Conservation (phyloP, 2,329 filamentous ascomycete genomes). For the Botryotinia narcissicola region DNA sequence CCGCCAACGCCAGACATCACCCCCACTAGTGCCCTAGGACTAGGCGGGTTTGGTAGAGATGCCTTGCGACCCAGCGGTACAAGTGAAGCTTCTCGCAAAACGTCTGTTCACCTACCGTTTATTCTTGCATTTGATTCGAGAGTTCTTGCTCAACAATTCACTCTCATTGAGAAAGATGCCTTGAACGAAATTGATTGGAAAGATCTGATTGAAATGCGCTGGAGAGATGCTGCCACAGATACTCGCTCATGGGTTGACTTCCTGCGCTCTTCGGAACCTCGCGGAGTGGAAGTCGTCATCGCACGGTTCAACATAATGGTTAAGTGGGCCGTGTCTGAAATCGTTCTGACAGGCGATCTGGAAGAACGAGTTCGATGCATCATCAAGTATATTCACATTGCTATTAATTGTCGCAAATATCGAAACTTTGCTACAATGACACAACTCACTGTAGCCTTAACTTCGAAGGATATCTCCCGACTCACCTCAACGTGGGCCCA, state of each 20-base stretch:
- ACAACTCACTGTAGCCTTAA: constrained; percentile 74
- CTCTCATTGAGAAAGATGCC: constrained; percentile 81
- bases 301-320: constrained; percentile 86
- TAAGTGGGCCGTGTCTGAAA: constrained; percentile 80
- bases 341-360: constrained; percentile 68
- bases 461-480: constrained; percentile 68
- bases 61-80: constrained; percentile 32
- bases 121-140: constrained; percentile 79
- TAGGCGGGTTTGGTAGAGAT: constrained; percentile 24
- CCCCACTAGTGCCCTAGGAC: constrained; percentile 28
- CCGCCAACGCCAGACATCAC: constrained; percentile 38
- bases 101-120: constrained; percentile 65
- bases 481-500: constrained; percentile 69
- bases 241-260: constrained; percentile 81
- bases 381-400: constrained; percentile 80
- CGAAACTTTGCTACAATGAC: constrained; percentile 84
- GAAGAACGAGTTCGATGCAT: constrained; percentile 74
- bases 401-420: constrained; percentile 68
- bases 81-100: constrained; percentile 35
- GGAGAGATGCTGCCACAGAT: constrained; percentile 68
- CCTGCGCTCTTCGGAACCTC: constrained; percentile 66
- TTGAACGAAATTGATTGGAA: constrained; percentile 87
- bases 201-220: constrained; percentile 78
- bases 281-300: constrained; percentile 79
- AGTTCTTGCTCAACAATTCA: constrained; percentile 77